Evolutionary conservation across 306 rosid genomes (phyloP), one percentile per base, ranked within the genome.

Genomic region (Lagenaria siceraria): DNA sequence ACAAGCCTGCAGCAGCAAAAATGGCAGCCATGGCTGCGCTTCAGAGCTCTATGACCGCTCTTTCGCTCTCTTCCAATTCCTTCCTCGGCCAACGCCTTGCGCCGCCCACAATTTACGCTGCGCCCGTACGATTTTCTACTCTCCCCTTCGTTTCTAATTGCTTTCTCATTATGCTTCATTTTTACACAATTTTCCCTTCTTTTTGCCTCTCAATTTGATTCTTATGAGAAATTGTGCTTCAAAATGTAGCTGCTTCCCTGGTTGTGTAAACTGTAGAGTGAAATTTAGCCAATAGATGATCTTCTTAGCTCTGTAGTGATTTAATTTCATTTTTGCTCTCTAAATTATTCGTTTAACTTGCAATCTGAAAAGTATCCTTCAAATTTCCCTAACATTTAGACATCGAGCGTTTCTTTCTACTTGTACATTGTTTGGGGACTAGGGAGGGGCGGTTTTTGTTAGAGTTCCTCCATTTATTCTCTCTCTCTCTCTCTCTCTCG

Each of bases 1-100:
- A 7, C 73, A 13, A 56, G 18, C 36, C 40, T 22, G 80, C 71
- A 64, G 79, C 90, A 66, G 77, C 31, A 81, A 81, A 59, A 80
- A 91, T 91, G 93, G 96, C 92, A 82, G 91, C 97, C 87, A 90
- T 92, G 96, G 96, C 89, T 82, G 87, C 93, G 78, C 93, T 93
- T 74, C 98, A 90, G 80, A 84, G 85, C 86, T 88, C 98, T 55
- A 82, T 93, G 86, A 79, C 87, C 69, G 87, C 93, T 17, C 90
- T 93, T 25, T 93, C 95, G 12, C 86, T 93, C 65, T 87, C 93
- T 38, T 88, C 93, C 29, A 90, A 88, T 86, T 86, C 96, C 36
- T 95, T 95, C 89, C 80, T 92, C 25, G 99, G 99, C 4, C 97
- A 92, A 22, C 89, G 88, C 53, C 88, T 92, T 81, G 61, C 93